phyloP scores from a whole-genome alignment of 768 basidiomycete genomes.

The Russula lepida region DNA sequence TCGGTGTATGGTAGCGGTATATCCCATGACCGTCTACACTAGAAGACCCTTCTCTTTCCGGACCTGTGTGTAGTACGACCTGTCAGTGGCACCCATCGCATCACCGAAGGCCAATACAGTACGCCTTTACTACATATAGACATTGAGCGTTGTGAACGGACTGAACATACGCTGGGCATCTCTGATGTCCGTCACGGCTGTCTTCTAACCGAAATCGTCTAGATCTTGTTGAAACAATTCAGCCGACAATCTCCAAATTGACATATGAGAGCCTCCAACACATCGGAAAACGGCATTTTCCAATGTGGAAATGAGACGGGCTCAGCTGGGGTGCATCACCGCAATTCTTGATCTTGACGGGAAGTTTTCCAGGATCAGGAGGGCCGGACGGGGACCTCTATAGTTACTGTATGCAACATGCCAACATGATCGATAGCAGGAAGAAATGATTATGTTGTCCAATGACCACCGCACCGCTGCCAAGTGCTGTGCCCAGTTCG shows the following conservation, averaged over 20 bases:
- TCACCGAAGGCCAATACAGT: neutral
- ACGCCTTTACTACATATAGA: neutral
- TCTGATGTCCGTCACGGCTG: neutral
- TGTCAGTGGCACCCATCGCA: neutral
- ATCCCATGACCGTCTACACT: neutral
- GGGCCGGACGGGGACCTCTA: neutral
- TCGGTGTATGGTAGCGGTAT: neutral
- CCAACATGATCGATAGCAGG: neutral
- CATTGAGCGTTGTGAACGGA: neutral
- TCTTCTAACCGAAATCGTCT: neutral
- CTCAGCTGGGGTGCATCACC: neutral
- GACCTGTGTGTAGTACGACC: neutral
- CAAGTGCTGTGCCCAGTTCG: neutral
- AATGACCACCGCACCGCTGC: neutral
- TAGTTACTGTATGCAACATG: neutral
- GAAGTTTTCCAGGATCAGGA: neutral
- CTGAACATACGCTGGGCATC: neutral
- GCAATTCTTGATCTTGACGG: neutral
- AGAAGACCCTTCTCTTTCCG: neutral
- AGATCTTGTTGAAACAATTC: neutral
- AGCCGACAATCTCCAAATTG: neutral
- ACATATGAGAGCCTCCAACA: neutral
- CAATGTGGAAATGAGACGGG: conserved; percentile 6
- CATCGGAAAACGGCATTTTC: neutral
- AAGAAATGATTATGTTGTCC: neutral